Evolutionary conservation across 2,329 filamentous ascomycete genomes (phyloP), one percentile per base, ranked within the genome.

Genomic region (Clonostachys rosea): DNA sequence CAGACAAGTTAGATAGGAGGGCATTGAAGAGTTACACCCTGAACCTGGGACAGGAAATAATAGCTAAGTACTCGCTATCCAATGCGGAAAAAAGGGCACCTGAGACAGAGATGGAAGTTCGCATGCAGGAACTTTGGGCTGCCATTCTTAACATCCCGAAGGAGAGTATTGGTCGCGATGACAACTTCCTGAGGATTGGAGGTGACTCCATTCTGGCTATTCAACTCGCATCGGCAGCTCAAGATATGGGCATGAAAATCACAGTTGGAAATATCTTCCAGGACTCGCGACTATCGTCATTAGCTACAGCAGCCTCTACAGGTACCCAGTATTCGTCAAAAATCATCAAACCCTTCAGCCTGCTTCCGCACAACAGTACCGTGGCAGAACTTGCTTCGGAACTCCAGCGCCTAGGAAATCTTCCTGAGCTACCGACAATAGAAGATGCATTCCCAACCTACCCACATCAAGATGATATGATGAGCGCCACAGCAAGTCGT

Each of bases 41-140:
- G 33, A 14, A n/a, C 7, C 36, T 39, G 14, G 36, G 17, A 10
- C 42, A 51, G n/a, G 48, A 51, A 33, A 47, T 51, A 12, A 36
- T 54, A 6, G 47, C 49, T 24, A 41, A 45, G n/a, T 56, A 56
- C 34, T 56, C 54, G 2, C 55, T 59, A 7, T 59, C 63, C 40
- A 48, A 59, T 24, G 56, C 49, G 20, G 52, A 50, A 39, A 39
- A 39, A 11, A n/a, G 17, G 8, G 14, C 36, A n/a, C 36, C 36
- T 4, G 36, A 39, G 36, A 39, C 36, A 39, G 36, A 39, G 6
- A n/a, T 39, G 6, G 13, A 43, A 16, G 2, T 43, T 43, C 17
- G 6, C 13, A 6, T 18, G 34, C 42, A 24, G 17, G 20, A 11
- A 30, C 42, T 30, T 30, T 43, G 16, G 37, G 14, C 51, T 46